Evolutionary conservation across 495 filamentous ascomycete species (phyloP).

Genomic region (Xylona heveae): DNA sequence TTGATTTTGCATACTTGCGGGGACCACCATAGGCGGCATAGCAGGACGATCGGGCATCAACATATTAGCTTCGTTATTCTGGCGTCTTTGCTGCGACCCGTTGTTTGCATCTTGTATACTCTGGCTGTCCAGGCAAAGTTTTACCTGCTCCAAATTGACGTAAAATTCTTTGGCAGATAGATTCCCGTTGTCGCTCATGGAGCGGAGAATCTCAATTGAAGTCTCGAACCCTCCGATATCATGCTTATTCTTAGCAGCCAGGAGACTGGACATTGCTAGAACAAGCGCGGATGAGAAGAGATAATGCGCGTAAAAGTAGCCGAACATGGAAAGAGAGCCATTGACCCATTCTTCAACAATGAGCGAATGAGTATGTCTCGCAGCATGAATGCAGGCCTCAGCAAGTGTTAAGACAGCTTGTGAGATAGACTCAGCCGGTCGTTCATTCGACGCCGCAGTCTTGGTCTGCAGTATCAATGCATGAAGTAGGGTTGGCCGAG

Average conservation of each 20-base stretch:
- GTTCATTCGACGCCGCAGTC: slow-evolving; percentile 3
- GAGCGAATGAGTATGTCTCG: slow-evolving; percentile 21
- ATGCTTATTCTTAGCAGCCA: slow-evolving; percentile 17
- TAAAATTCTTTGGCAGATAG: background rate
- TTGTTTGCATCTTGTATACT: too few species aligned
- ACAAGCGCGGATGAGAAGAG: slow-evolving; percentile 22
- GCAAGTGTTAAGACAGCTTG: slow-evolving; percentile 21
- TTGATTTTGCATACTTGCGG: too few species aligned
- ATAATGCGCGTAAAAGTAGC: slow-evolving; percentile 25
- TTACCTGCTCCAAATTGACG: background rate
- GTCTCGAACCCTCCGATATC: slow-evolving; percentile 20
- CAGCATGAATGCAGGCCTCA: slow-evolving; percentile 24
- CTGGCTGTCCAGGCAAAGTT: too few species aligned
- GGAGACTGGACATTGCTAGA: slow-evolving; percentile 22
- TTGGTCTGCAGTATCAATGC: slow-evolving; percentile 19
- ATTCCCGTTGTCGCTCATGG: slow-evolving; percentile 16
- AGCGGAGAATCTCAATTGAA: slow-evolving; percentile 18
- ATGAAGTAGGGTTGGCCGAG: slow-evolving; percentile 21
- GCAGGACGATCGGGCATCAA: too few species aligned
- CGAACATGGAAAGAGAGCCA: slow-evolving; percentile 22
- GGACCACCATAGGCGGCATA: too few species aligned
- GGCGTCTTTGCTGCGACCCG: too few species aligned
- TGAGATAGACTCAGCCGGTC: slow-evolving; percentile 12
- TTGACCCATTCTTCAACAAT: slow-evolving; percentile 24
- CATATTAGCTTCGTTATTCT: too few species aligned